Evolutionary conservation across 352 stramenopile genomes (phyloP).

Genomic region (Halophytophthora polymorphica): DNA sequence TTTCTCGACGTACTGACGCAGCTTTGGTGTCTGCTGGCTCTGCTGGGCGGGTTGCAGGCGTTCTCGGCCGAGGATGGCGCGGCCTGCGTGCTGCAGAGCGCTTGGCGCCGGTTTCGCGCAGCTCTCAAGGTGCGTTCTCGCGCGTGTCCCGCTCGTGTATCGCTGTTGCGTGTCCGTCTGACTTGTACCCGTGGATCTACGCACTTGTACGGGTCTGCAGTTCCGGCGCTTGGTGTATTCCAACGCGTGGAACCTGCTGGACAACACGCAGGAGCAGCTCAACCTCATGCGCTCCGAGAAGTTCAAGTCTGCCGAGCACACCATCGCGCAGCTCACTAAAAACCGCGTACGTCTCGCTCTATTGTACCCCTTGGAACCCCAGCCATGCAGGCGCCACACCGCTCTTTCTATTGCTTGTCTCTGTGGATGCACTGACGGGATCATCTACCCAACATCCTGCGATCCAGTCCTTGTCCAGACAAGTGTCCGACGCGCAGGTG

Average conservation of each 20-base stretch:
- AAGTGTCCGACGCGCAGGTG: conserved; percentile 55
- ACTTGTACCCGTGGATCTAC: neutral
- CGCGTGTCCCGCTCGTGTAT: no score
- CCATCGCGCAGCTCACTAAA: conserved; percentile 70
- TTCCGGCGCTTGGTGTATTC: conserved; percentile 80
- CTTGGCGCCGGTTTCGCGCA: conserved; percentile 64
- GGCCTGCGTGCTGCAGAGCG: conserved; percentile 74
- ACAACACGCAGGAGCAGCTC: conserved; percentile 89
- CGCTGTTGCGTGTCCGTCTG: no score
- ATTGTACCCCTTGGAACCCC: neutral
- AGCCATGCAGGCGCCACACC: neutral
- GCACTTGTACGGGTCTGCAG: conserved; percentile 15
- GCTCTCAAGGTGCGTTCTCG: conserved; percentile 74
- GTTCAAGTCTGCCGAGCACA: conserved; percentile 82
- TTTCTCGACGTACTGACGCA: neutral
- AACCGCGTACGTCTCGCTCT: conserved; percentile 37
- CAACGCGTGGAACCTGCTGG: conserved; percentile 86
- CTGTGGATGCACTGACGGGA: neutral
- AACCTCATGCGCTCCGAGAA: conserved; percentile 86
- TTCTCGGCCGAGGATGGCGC: conserved; percentile 79
- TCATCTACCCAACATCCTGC: neutral
- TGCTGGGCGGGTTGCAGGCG: no score
- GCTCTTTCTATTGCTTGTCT: neutral
- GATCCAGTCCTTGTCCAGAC: conserved; percentile 40
- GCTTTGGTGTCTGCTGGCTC: conserved; percentile 1